Base-by-base conservation (phyloP, 805 yeast species). In the Kuraishia molischiana region DNA sequence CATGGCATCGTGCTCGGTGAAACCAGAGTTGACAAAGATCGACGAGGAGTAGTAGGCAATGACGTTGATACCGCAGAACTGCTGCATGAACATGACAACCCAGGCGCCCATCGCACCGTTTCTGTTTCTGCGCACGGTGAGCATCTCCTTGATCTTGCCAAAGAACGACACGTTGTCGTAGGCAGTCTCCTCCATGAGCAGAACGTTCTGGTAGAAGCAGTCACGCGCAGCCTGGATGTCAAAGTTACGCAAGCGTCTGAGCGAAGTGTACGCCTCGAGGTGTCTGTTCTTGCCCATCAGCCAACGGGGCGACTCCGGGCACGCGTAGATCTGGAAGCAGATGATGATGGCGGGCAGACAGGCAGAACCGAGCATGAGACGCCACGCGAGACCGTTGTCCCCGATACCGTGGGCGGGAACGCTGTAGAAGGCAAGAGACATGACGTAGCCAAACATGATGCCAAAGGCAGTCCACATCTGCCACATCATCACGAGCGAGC, bases 71-170 rank as follows among this genome's bases (percentile, higher is more conserved):
- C 95, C 95, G 61, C 95, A 85, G 62, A 85, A 82, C 56, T 85
- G 95, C 63, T 85, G 95, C 85, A 81, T 80, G 53, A 85, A 82
- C 77, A 86, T 85, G 42, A 79, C 85, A 45, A 85, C 69, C 72
- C 81, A 80, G 3, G 94, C 76, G 39, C 85, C 95, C 40, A 80
- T 48, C 5, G 85, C 76, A 38, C 92, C 94, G 53, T 85, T 81
- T 60, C 95, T 74, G 58, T 83, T 84, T 66, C 95, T 75, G 57
- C 92, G 72, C 34, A 82, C 67, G 1, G 79, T 69, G 53, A 85
- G 66, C 65, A 84, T 62, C 53, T 79, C 83, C 37, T 59, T 60
- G 34, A 74, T 37, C 50, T 77, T 71, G 45, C 54, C 60, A 48
- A 50, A 53, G 39, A 69, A 67, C 18, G 81, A 67, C 38, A 67